phyloP scores from a whole-genome alignment of 257 asterid genomes.

The Solanum chmielewskii region DNA sequence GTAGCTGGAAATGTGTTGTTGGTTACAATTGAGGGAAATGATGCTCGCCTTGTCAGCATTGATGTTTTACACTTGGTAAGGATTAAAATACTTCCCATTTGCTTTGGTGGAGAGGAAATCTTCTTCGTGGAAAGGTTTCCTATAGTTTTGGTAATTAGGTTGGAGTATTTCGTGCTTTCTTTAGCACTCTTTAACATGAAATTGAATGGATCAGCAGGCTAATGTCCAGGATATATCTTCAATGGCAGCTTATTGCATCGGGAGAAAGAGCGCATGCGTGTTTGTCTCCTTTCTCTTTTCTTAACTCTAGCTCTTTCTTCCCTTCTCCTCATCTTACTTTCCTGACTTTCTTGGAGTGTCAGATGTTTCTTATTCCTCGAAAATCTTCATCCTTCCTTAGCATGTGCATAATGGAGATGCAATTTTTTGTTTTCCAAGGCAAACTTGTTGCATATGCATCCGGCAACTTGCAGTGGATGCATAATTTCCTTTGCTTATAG shows the following conservation, averaged over 20 bases:
- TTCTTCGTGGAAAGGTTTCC: neutral
- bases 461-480: neutral
- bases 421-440: neutral
- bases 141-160: slow-evolving; percentile 13
- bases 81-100: neutral
- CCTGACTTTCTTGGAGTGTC: slow-evolving; percentile 28
- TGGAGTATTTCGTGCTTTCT: slow-evolving; percentile 45
- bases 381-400: neutral
- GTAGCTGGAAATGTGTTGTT: slow-evolving; percentile 96
- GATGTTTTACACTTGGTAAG: slow-evolving; percentile 99
- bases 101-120: neutral
- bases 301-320: slow-evolving; percentile 82
- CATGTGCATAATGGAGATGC: neutral
- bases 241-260: slow-evolving; percentile 98
- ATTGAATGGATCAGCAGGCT: slow-evolving; percentile 98
- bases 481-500: neutral
- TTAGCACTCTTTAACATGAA: slow-evolving; percentile 75
- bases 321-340: slow-evolving; percentile 45
- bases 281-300: slow-evolving; percentile 98
- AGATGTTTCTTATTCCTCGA: slow-evolving; percentile 4
- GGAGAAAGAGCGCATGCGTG: slow-evolving; percentile 98
- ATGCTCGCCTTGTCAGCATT: slow-evolving; percentile 97
- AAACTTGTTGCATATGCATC: neutral
- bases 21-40: slow-evolving; percentile 95
- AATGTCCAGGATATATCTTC: slow-evolving; percentile 91